Evolutionary conservation across 768 basidiomycete species (phyloP).

Genomic region (Tricholoma bakamatsutake): DNA sequence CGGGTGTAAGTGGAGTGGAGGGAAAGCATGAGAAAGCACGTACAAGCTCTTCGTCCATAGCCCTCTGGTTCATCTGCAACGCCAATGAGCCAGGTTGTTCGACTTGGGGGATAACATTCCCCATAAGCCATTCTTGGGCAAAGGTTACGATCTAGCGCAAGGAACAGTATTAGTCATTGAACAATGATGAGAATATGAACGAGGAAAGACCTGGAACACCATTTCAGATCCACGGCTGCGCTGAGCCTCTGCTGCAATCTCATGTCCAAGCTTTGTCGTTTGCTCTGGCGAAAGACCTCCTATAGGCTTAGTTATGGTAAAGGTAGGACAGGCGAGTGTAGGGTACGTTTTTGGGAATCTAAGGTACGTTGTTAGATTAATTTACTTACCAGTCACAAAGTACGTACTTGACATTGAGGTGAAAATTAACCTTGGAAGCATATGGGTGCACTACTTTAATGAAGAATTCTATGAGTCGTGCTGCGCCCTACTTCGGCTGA

Average conservation of each 20-base stretch:
- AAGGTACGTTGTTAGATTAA: slow-evolving; percentile 1
- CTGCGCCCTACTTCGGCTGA: slow-evolving; percentile 45
- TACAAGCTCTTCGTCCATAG: slow-evolving; percentile 63
- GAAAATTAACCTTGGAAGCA: slow-evolving; percentile 51
- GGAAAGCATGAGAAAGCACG: slow-evolving; percentile 11
- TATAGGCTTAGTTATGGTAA: slow-evolving; percentile 62
- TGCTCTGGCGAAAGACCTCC: slow-evolving; percentile 55
- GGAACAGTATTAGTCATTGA: not conserved
- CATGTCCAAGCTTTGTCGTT: slow-evolving; percentile 48
- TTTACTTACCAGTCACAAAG: not conserved
- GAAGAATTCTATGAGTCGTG: slow-evolving; percentile 68
- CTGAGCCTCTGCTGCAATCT: slow-evolving; percentile 62
- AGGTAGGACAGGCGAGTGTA: slow-evolving; percentile 58
- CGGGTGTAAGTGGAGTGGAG: not conserved
- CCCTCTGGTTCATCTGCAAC: slow-evolving; percentile 70
- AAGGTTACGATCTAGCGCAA: slow-evolving; percentile 53
- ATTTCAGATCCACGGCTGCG: slow-evolving; percentile 63
- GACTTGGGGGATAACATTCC: slow-evolving; percentile 47
- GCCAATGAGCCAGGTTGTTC: slow-evolving; percentile 70
- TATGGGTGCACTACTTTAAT: slow-evolving; percentile 70
- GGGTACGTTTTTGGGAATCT: slow-evolving; percentile 85
- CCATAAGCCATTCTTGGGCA: slow-evolving; percentile 66
- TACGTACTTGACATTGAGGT: slow-evolving; percentile 66
- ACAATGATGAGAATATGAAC: not conserved
- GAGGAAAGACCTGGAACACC: slow-evolving; percentile 61